Conservation (phyloP, 2,329 filamentous ascomycete species). For the Aspergillus sojae region DNA sequence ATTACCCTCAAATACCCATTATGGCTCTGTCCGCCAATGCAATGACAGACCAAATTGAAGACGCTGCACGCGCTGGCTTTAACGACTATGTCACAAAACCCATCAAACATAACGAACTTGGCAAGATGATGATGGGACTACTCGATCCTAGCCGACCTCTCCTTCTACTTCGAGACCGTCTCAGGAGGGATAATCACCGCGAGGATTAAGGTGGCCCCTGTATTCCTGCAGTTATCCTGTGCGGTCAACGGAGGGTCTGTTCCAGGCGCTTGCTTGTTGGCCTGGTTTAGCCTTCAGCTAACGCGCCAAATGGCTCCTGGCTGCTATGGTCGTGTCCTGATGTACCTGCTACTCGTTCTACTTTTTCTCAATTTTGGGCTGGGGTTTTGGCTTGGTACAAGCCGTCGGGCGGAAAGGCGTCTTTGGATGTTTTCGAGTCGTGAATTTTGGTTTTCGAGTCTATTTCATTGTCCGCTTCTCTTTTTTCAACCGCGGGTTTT, state of each 20-base stretch:
- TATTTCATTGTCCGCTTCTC: constrained; percentile 13
- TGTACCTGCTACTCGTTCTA: constrained; percentile 17
- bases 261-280: not conserved
- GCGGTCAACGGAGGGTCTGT: not conserved
- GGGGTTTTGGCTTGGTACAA: constrained; percentile 18
- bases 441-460: constrained; percentile 9
- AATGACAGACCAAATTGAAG: constrained; percentile 53
- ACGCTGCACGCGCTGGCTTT: constrained; percentile 50
- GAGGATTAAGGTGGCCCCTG: constrained; percentile 13
- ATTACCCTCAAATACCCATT: constrained; percentile 51
- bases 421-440: constrained; percentile 20
- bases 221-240: constrained; percentile 3
- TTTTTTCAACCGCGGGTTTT: constrained; percentile 14
- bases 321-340: constrained; percentile 11
- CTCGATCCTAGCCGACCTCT: constrained; percentile 47
- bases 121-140: constrained; percentile 53
- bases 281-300: not conserved
- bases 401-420: constrained; percentile 23
- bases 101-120: constrained; percentile 53
- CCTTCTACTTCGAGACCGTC: constrained; percentile 46
- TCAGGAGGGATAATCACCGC: constrained; percentile 24
- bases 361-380: constrained; percentile 18
- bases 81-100: constrained; percentile 55
- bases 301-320: not conserved
- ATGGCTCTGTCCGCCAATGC: constrained; percentile 55